These are phyloP conservation scores for Suhomyces tanzawaensis DNA, from an alignment of 805 yeast genomes.

Conservation along the genomic window DNA sequence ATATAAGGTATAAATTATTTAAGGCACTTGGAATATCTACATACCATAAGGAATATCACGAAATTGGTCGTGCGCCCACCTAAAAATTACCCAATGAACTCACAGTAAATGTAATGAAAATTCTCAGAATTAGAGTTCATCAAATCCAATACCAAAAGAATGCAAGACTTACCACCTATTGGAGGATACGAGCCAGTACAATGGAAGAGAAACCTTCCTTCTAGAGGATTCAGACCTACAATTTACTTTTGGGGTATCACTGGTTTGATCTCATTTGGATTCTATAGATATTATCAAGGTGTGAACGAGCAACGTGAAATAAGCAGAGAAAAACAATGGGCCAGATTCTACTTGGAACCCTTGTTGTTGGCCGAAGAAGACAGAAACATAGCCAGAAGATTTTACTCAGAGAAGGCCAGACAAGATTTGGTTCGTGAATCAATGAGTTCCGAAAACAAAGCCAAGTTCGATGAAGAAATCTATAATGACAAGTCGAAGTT, in stretches of 20 bases:
- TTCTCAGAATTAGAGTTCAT: too few relatives aligned
- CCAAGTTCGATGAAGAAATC: conserved; percentile 42
- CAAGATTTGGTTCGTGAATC: conserved; percentile 53
- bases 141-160: conserved; percentile 10
- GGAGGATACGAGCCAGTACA: conserved; percentile 85
- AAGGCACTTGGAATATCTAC: too few relatives aligned
- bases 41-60: not conserved
- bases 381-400: conserved; percentile 72
- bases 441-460: conserved; percentile 37
- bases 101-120: conserved; percentile 6
- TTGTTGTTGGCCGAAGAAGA: conserved; percentile 79
- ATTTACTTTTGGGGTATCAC: conserved; percentile 65
- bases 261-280: conserved; percentile 68
- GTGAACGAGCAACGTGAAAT: conserved; percentile 76
- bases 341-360: conserved; percentile 70
- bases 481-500: conserved; percentile 44
- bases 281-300: conserved; percentile 62
- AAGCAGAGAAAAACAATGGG: conserved; percentile 72
- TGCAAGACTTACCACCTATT: conserved; percentile 84
- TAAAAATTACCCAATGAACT: conserved; percentile 8
- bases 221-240: conserved; percentile 80
- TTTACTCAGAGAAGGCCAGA: conserved; percentile 60
- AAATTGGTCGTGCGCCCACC: conserved; percentile 5
- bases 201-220: conserved; percentile 84
- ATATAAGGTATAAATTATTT: too few relatives aligned